These are phyloP conservation scores for Kuraishia piskuri DNA, from an alignment of 805 yeast genomes.

Conservation along the genomic window DNA sequence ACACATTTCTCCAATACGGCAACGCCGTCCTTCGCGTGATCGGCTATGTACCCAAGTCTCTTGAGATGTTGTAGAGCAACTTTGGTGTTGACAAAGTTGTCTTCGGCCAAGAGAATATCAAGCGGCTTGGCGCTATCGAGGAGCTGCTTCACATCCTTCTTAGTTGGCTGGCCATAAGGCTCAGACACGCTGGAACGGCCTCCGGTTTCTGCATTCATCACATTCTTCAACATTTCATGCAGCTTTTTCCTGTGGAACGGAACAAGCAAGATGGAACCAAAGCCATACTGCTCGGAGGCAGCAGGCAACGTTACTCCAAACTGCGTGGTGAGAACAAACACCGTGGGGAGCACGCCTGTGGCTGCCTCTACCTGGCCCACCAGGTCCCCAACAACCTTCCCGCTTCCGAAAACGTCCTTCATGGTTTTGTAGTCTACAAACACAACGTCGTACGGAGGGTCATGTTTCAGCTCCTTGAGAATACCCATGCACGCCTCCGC, in stretches of 20 bases:
- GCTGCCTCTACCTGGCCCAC: not conserved
- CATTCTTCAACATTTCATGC: slow-evolving; percentile 10
- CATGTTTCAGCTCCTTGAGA: not conserved
- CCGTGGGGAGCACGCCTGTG: not conserved
- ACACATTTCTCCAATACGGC: slow-evolving; percentile 30
- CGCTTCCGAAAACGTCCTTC: not conserved
- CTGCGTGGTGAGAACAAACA: slow-evolving; percentile 7
- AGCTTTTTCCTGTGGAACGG: slow-evolving; percentile 13
- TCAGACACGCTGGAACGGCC: not conserved
- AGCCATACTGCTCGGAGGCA: slow-evolving; percentile 1
- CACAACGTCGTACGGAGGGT: not conserved
- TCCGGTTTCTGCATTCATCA: not conserved
- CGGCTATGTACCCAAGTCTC: slow-evolving; percentile 41
- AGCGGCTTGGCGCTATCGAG: slow-evolving; percentile 30
- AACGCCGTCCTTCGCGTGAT: slow-evolving; percentile 43
- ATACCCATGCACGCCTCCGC: not conserved
- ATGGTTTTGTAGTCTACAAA: slow-evolving; percentile 3
- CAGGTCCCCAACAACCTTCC: not conserved
- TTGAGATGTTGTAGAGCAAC: slow-evolving; percentile 42
- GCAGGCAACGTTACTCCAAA: slow-evolving; percentile 9
- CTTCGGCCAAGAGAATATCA: slow-evolving; percentile 45
- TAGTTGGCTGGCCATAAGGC: not conserved
- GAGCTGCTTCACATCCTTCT: slow-evolving; percentile 1
- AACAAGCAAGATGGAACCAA: slow-evolving; percentile 8
- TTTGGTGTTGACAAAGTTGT: slow-evolving; percentile 38